These are phyloP conservation scores for Alloascoidea africana DNA, from an alignment of 805 yeast genomes.

Conservation along the genomic window DNA sequence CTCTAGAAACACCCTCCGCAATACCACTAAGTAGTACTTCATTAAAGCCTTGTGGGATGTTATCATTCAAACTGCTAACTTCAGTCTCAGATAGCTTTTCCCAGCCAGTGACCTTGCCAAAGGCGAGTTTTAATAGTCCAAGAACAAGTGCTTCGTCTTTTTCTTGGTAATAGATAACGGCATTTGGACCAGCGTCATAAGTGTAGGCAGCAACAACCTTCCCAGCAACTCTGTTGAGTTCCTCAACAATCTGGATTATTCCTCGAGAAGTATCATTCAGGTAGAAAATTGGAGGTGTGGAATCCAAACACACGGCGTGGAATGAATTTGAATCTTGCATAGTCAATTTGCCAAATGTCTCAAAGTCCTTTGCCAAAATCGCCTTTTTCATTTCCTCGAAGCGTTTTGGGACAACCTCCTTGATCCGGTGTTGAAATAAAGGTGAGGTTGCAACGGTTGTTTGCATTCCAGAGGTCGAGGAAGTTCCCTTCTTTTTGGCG, in stretches of 20 bases:
- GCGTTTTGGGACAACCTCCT: slow-evolving; percentile 74
- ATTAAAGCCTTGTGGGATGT: slow-evolving; percentile 17
- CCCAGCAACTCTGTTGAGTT: slow-evolving; percentile 54
- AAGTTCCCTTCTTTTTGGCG: slow-evolving; percentile 87
- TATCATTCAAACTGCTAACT: slow-evolving; percentile 11
- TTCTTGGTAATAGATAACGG: slow-evolving; percentile 79
- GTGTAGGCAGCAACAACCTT: slow-evolving; percentile 81
- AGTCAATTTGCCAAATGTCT: slow-evolving; percentile 73
- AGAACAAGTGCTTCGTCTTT: slow-evolving; percentile 62
- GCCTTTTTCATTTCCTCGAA: slow-evolving; percentile 71
- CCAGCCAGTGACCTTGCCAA: slow-evolving; percentile 60
- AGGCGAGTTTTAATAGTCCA: slow-evolving; percentile 48
- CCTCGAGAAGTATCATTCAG: slow-evolving; percentile 82
- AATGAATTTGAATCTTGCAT: slow-evolving; percentile 95
- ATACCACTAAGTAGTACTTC: slow-evolving; percentile 34
- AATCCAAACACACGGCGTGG: slow-evolving; percentile 95
- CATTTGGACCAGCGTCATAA: slow-evolving; percentile 98
- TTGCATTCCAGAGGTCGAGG: slow-evolving; percentile 96
- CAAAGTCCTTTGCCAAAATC: slow-evolving; percentile 61
- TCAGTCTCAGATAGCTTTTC: slow-evolving; percentile 19
- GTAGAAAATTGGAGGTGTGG: slow-evolving; percentile 91
- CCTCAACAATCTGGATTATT: slow-evolving; percentile 64
- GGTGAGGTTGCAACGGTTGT: slow-evolving; percentile 81
- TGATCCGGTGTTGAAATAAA: slow-evolving; percentile 66
- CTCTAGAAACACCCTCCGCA: slow-evolving; percentile 60